Base-by-base conservation (phyloP, 306 rosid species). In the Geum urbanum region DNA sequence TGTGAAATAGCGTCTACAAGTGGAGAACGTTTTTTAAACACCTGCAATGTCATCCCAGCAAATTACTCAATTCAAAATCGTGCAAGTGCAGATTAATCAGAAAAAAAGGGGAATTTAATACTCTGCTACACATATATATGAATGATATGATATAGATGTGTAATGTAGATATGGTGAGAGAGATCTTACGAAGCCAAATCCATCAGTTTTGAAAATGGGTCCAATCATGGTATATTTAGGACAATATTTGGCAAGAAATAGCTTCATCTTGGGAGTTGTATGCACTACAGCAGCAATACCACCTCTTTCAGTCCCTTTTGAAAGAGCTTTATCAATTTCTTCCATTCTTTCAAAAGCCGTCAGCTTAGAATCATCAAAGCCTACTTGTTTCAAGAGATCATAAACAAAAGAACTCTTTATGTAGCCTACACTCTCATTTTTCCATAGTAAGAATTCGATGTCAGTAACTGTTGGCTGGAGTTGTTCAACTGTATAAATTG, bases 1-100 rank as follows among this genome's bases (percentile, higher is more conserved):
- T 77, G 86, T 13, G 97, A 91, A 57, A 88, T 65, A 64, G 86
- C 92, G 10, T 77, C 73, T 4, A 81, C 82, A 10, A 91, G 82
- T 15, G 92, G 87, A 4, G 90, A 87, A 14, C 82, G 80, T 74
- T 63, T 86, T 5, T 82, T 87, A n/a, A 86, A 76, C 4, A 53
- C 87, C 86, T 86, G 57, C 43, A 40, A 35, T n/a, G 14, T 18
- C 5, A 1, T n/a, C 13, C 20, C 9, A 32, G 11, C 12, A 45
- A 7, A 47, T 50, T 50, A 50, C 32, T 27, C 2, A 2, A 27
- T 1, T 1, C 32, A 2, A 27, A 27, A 27, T 27, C 32, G 32
- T 27, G 32, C 32, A 27, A 27, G 2, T 27, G 32, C 32, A 27
- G 32, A 27, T 27, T 27, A 27, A 27, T 27, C 2, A 27, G 2